Conservation (phyloP, 2,329 filamentous ascomycete genomes). For the Graphium sp. region DNA sequence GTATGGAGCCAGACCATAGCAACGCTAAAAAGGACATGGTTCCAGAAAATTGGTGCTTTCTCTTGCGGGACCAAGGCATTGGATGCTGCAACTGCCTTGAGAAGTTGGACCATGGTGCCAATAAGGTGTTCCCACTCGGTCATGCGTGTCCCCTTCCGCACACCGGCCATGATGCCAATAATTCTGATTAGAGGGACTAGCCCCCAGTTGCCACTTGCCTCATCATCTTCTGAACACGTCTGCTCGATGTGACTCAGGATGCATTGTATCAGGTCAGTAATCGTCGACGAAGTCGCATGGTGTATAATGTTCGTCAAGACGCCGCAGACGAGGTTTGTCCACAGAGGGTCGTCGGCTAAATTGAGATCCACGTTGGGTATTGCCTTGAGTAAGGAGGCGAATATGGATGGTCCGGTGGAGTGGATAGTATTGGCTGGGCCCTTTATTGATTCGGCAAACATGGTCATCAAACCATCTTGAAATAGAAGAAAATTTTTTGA, state of each 20-base stretch:
- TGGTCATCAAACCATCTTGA: constrained; percentile 75
- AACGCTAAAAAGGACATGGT: constrained; percentile 34
- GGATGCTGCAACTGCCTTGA: constrained; percentile 28
- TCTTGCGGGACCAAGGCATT: constrained; percentile 16
- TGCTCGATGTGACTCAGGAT: no score
- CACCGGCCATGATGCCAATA: constrained; percentile 54
- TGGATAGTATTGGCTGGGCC: constrained; percentile 42
- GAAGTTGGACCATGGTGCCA: constrained; percentile 31
- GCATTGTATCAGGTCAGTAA: no score
- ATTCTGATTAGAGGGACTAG: constrained; percentile 37
- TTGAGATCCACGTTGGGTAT: constrained; percentile 32
- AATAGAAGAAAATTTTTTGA: constrained; percentile 50
- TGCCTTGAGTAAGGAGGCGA: constrained; percentile 30
- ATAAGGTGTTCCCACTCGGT: constrained; percentile 53
- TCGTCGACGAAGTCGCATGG: no score
- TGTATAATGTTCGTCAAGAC: constrained; percentile 71
- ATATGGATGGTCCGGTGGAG: constrained; percentile 37
- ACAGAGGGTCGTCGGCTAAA: constrained; percentile 27
- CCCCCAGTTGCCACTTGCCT: no score
- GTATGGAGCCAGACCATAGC: constrained; percentile 59
- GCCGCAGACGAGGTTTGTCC: constrained; percentile 55
- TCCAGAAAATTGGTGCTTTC: constrained; percentile 32
- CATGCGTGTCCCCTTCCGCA: constrained; percentile 66
- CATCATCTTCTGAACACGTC: no score
- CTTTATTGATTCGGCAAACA: constrained; percentile 73